A percentile compares a stretch with the other conserved stretches of the same genome.
Evolutionary conservation across 2,329 filamentous ascomycete species (phyloP).

Genomic region (Achaetomium macrosporum): DNA sequence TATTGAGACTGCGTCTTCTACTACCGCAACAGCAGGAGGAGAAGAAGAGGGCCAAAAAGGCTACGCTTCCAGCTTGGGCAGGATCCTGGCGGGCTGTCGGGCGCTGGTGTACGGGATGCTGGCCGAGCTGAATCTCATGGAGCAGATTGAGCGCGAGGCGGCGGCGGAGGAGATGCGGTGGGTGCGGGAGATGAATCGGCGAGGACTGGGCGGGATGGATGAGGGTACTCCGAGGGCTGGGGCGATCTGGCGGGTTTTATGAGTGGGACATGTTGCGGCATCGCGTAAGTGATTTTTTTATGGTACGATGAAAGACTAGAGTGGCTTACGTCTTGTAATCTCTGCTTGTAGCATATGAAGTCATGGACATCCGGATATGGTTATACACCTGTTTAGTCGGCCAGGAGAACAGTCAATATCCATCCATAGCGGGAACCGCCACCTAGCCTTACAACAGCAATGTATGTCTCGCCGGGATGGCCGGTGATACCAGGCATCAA

Average conservation of each 20-base stretch:
- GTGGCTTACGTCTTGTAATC: too few species aligned
- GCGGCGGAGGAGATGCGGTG: constrained; percentile 51
- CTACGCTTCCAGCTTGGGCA: constrained; percentile 31
- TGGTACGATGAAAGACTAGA: too few species aligned
- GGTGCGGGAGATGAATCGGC: constrained; percentile 49
- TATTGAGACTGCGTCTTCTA: not conserved
- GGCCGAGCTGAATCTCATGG: constrained; percentile 57
- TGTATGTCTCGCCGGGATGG: too few species aligned
- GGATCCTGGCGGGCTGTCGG: constrained; percentile 43
- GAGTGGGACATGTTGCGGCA: not conserved
- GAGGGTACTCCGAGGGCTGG: constrained; percentile 35
- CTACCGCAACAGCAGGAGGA: constrained; percentile 1
- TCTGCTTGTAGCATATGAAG: too few species aligned
- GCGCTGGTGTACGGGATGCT: constrained; percentile 53
- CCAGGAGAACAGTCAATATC: too few species aligned
- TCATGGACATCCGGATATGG: too few species aligned
- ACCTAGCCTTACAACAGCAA: too few species aligned
- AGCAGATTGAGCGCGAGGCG: constrained; percentile 53
- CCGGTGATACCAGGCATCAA: too few species aligned
- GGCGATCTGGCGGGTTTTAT: constrained; percentile 43
- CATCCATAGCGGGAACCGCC: too few species aligned
- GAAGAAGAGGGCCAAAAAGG: not conserved
- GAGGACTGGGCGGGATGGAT: constrained; percentile 29
- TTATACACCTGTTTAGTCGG: too few species aligned
- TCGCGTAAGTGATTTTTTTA: not conserved